phyloP scores from a whole-genome alignment of 108 stramenopile genomes.

The Hondaea fermentalgiana region DNA sequence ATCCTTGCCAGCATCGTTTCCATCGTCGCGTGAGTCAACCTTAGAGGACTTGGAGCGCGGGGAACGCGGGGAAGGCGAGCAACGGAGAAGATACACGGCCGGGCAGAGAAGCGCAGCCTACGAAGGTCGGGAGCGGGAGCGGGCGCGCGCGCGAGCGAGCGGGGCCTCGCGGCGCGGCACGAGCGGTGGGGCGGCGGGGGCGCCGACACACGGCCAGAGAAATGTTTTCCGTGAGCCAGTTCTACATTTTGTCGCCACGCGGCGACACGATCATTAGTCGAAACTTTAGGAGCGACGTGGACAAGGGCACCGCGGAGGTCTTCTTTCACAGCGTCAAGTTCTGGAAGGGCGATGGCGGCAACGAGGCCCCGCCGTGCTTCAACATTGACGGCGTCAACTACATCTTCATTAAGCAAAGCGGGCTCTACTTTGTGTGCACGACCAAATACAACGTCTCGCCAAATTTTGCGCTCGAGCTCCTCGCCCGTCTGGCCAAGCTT shows the following conservation, averaged over 20 bases:
- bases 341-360: conserved; percentile 65
- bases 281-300: conserved; percentile 55
- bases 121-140: no score
- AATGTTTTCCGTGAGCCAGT: conserved; percentile 56
- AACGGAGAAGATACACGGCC: no score
- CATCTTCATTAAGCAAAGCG: conserved; percentile 85
- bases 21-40: no score
- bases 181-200: not conserved
- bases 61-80: no score
- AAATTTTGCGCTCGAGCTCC: conserved; percentile 60
- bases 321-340: conserved; percentile 96
- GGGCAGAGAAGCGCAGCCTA: no score
- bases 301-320: conserved; percentile 64
- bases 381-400: conserved; percentile 72
- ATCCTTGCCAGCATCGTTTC: no score
- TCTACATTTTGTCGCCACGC: conserved; percentile 92
- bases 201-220: not conserved
- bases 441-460: conserved; percentile 57
- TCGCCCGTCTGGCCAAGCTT: conserved; percentile 88
- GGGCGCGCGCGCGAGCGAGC: no score
- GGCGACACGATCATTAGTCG: conserved; percentile 89
- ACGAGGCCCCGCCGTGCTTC: conserved; percentile 48
- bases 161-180: not conserved
- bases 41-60: no score
- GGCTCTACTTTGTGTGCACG: conserved; percentile 87